Evolutionary conservation across 495 filamentous ascomycete genomes (phyloP).

Genomic region (Hapsidospora chrysogenum): DNA sequence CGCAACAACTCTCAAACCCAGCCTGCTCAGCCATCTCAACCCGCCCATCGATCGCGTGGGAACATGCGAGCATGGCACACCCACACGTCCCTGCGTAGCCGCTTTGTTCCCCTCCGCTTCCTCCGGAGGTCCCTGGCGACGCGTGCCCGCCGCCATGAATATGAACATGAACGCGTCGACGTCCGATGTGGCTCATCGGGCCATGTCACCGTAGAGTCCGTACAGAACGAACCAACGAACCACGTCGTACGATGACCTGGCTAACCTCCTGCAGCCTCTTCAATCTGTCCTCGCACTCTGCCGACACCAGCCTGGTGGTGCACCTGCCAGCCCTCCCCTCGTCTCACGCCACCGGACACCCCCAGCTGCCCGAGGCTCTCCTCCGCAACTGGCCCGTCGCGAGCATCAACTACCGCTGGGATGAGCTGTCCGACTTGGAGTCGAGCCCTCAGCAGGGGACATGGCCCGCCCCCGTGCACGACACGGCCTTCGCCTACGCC

Average conservation of each 20-base stretch:
- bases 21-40: conserved; percentile 57
- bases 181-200: conserved; percentile 12
- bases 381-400: conserved; percentile 1
- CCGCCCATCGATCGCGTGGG: conserved; percentile 50
- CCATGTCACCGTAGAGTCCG: conserved; percentile 12
- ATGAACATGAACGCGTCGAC: conserved; percentile 7
- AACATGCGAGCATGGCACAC: conserved; percentile 39
- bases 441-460: conserved; percentile 6
- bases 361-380: not conserved
- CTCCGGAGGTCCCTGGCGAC: not conserved
- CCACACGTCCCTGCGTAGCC: too few species aligned
- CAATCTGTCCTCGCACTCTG: not conserved
- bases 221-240: not conserved
- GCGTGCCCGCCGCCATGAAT: conserved; percentile 4
- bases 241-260: too few species aligned
- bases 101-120: too few species aligned
- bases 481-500: conserved; percentile 25
- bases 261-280: not conserved
- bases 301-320: not conserved
- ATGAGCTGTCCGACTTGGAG: not conserved
- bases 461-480: conserved; percentile 35
- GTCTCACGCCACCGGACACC: not conserved
- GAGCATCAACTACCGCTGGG: conserved; percentile 2
- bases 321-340: not conserved
- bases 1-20: too few species aligned